Evolutionary conservation across 2,329 filamentous ascomycete genomes (phyloP).

Genomic region (Delphinella strobiligena): DNA sequence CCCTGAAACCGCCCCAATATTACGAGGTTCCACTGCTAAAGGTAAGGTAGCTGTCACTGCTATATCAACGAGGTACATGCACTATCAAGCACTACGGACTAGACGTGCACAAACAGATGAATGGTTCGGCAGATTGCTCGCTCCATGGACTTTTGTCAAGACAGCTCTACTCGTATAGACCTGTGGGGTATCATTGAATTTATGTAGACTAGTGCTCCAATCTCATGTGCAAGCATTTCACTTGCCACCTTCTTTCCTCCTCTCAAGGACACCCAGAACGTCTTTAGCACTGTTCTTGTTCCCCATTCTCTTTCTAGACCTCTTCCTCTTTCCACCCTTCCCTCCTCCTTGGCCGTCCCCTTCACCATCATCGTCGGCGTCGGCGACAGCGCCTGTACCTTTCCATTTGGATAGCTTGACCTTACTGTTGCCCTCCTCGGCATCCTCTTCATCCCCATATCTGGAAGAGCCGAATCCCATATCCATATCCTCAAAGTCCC

Average conservation of each 20-base stretch:
- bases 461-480: conserved; percentile 86
- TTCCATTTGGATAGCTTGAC: conserved; percentile 58
- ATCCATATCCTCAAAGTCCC: conserved; percentile 85
- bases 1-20: too few relatives aligned
- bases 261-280: conserved; percentile 68
- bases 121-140: too few relatives aligned
- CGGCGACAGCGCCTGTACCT: conserved; percentile 38
- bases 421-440: conserved; percentile 45
- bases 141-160: too few relatives aligned
- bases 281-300: conserved; percentile 69
- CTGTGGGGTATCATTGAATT: too few relatives aligned
- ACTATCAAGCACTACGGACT: too few relatives aligned
- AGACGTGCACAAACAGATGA: too few relatives aligned
- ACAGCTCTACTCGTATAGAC: too few relatives aligned
- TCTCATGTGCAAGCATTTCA: neutral
- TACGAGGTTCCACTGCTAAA: too few relatives aligned
- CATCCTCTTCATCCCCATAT: conserved; percentile 78
- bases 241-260: conserved; percentile 34
- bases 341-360: conserved; percentile 30
- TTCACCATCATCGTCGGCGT: conserved; percentile 28
- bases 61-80: too few relatives aligned
- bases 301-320: conserved; percentile 59
- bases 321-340: conserved; percentile 40
- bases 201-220: neutral
- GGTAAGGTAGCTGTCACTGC: too few relatives aligned